A percentile compares a stretch with the other conserved stretches of the same genome.
These are phyloP conservation scores for Penicillium malachiteum DNA, from an alignment of 495 filamentous ascomycete genomes.

Conservation along the genomic window DNA sequence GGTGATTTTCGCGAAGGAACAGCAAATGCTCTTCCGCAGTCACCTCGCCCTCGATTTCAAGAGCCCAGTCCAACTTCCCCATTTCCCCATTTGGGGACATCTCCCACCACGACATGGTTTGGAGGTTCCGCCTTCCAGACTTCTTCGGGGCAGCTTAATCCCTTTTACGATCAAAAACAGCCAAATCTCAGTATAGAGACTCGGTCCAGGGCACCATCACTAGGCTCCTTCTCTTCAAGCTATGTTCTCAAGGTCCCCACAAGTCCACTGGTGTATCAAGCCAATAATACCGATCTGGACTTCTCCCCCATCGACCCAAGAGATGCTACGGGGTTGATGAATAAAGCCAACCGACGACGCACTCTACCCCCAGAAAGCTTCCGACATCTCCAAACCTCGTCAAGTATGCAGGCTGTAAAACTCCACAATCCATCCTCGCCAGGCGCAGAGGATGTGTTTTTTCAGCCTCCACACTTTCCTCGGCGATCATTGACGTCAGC, in stretches of 20 bases:
- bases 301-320: slow-evolving; percentile 47
- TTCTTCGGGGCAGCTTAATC: slow-evolving; percentile 10
- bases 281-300: slow-evolving; percentile 82
- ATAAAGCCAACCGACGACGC: slow-evolving; percentile 54
- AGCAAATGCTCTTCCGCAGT: slow-evolving; percentile 24
- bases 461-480: slow-evolving; percentile 69
- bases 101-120: slow-evolving; percentile 53
- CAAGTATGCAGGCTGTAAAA: slow-evolving; percentile 15
- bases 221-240: slow-evolving; percentile 76
- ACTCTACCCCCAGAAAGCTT: slow-evolving; percentile 61
- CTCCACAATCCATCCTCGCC: slow-evolving; percentile 22
- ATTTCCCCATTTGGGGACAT: slow-evolving; percentile 36
- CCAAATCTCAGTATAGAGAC: slow-evolving; percentile 16
- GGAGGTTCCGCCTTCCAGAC: slow-evolving; percentile 26
- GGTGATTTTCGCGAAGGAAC: slow-evolving; percentile 77
- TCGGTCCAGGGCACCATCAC: slow-evolving; percentile 56
- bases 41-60: slow-evolving; percentile 21
- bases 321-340: slow-evolving; percentile 34
- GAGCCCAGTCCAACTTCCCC: slow-evolving; percentile 14
- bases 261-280: slow-evolving; percentile 86
- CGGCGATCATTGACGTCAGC: slow-evolving; percentile 68
- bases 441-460: slow-evolving; percentile 48
- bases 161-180: slow-evolving; percentile 18
- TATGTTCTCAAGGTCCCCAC: slow-evolving; percentile 87
- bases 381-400: slow-evolving; percentile 40